Conservation (phyloP, 2,329 filamentous ascomycete genomes). For the Didymellaceae sp. region DNA sequence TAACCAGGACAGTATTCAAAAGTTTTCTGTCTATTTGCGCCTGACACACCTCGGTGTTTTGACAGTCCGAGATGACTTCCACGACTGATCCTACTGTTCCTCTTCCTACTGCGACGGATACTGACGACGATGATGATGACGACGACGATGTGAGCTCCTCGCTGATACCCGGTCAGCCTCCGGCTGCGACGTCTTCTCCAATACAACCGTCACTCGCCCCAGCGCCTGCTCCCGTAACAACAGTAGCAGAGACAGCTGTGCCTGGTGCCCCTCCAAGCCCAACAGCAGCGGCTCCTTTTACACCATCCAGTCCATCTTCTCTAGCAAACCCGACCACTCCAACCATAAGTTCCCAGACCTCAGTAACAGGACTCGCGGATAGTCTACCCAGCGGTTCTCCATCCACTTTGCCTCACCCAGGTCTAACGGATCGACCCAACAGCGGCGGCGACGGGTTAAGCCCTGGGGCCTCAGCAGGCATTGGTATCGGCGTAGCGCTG, state of each 20-base stretch:
- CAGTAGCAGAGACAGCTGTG: background rate
- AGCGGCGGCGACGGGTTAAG: slow-evolving; percentile 7
- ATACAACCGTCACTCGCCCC: slow-evolving; percentile 5
- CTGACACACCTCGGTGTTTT: too few species aligned
- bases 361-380: slow-evolving; percentile 7
- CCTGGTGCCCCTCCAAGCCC: background rate
- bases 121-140: slow-evolving; percentile 19
- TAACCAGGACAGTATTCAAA: background rate
- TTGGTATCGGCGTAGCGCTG: slow-evolving; percentile 26
- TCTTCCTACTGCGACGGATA: slow-evolving; percentile 16
- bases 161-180: slow-evolving; percentile 1
- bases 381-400: slow-evolving; percentile 3
- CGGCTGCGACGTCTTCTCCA: slow-evolving; percentile 5
- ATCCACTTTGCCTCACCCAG: background rate
- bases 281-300: background rate
- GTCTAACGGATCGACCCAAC: background rate
- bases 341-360: background rate
- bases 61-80: slow-evolving; percentile 10
- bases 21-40: too few species aligned
- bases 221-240: background rate
- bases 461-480: slow-evolving; percentile 22
- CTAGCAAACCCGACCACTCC: background rate
- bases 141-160: slow-evolving; percentile 15
- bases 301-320: background rate
- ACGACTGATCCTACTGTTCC: slow-evolving; percentile 20